phyloP scores from a whole-genome alignment of 2,329 filamentous ascomycete genomes.

The Penicillium brasilianum region DNA sequence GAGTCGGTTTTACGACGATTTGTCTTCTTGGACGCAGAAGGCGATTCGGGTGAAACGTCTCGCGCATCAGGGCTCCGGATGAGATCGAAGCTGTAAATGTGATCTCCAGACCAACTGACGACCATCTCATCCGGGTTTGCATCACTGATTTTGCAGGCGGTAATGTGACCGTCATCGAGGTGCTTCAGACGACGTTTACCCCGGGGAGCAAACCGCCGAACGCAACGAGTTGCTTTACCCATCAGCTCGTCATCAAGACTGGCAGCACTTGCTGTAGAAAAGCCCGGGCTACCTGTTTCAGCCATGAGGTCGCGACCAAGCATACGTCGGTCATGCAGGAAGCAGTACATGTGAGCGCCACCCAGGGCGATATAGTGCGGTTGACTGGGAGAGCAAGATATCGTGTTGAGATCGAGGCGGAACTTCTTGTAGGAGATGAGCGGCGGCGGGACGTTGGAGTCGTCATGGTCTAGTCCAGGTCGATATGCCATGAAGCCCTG shows the following conservation, averaged over 20 bases:
- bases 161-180: slow-evolving; percentile 67
- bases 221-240: slow-evolving; percentile 66
- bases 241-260: slow-evolving; percentile 61
- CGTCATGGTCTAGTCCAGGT: slow-evolving; percentile 48
- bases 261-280: slow-evolving; percentile 47
- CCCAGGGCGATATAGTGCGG: slow-evolving; percentile 73
- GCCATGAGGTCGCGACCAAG: slow-evolving; percentile 61
- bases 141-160: slow-evolving; percentile 73
- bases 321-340: slow-evolving; percentile 72
- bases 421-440: slow-evolving; percentile 70
- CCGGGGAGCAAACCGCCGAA: slow-evolving; percentile 68
- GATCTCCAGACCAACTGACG: slow-evolving; percentile 70
- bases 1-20: slow-evolving; percentile 34
- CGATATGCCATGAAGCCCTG: slow-evolving; percentile 52
- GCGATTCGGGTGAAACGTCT: slow-evolving; percentile 44
- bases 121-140: slow-evolving; percentile 70
- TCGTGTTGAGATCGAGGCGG: slow-evolving; percentile 68
- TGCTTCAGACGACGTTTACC: slow-evolving; percentile 56
- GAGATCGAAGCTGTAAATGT: slow-evolving; percentile 70
- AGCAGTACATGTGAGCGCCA: slow-evolving; percentile 71
- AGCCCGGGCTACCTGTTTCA: slow-evolving; percentile 57
- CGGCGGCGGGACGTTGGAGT: slow-evolving; percentile 63
- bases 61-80: slow-evolving; percentile 61
- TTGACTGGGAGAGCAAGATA: slow-evolving; percentile 69
- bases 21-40: slow-evolving; percentile 33